Evolutionary conservation across 768 basidiomycete genomes (phyloP), one percentile per base, ranked within the genome.

Genomic region (Tylopilus plumbeoviolaceoides): DNA sequence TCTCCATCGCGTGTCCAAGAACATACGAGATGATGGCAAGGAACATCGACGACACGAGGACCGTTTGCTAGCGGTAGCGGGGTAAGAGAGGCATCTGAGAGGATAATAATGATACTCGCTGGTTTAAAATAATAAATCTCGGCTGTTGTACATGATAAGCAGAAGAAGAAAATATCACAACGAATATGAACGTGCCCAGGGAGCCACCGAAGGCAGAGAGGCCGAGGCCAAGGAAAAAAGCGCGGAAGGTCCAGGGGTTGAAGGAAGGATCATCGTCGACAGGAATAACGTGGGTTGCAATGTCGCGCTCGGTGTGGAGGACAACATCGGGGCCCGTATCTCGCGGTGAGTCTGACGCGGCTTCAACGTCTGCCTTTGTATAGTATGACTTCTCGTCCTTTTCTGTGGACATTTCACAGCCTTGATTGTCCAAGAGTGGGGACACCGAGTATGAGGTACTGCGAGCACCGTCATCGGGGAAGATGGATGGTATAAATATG

Each of bases 91-190:
- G 17, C 42, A 20, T 3, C 18, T 25, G n/a, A 30, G 23, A 10
- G 21, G 12, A 21, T 11, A 5, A 33, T 18, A 43, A 33, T 21
- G 12, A 11, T 21, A 3, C 50, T 52, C 59, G 78, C 80, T 5
- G 80, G 79, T 64, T 82, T 82, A 65, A 81, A 82, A 61, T 82
- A 82, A 61, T 81, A 82, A 20, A 82, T 82, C 58, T 82, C 75
- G 28, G 80, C 79, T 79, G 43, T 25, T 31, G 8, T 21, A 20
- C 18, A 36, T 56, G 5, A 50, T 56, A 42, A 46, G 2, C 0
- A 20, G 21, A 52, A 52, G 20, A 52, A 52, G 20, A 52, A 52
- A 23, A 20, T 8, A 12, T 23, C 18, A 41, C n/a, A 41, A 14
- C 5, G 5, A 4, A 45, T 12, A 23, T 27, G 36, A 12, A 62